Percentiles rank a stretch among this genome's conserved stretches.
Conservation (phyloP, 257 asterid species). For the Solanum pennellii region DNA sequence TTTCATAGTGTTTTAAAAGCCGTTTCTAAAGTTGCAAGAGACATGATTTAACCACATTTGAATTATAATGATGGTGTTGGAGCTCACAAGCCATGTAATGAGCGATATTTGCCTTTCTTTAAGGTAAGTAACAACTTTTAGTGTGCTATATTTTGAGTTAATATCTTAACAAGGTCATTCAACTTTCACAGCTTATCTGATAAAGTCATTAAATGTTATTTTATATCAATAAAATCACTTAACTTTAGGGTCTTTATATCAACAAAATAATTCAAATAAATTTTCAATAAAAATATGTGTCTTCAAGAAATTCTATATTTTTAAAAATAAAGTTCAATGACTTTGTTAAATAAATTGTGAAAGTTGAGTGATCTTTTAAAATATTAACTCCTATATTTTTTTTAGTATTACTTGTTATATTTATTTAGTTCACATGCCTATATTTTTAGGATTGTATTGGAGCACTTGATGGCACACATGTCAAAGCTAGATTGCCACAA, state of each 20-base stretch:
- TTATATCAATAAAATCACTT: too few relatives aligned
- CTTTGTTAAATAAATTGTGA: too few relatives aligned
- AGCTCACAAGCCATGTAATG: background rate
- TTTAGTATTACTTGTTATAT: background rate
- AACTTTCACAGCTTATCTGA: too few relatives aligned
- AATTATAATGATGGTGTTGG: background rate
- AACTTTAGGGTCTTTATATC: too few relatives aligned
- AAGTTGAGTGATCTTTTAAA: too few relatives aligned
- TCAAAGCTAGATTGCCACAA: background rate
- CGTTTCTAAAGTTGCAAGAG: background rate
- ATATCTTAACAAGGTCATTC: too few relatives aligned
- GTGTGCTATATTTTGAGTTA: background rate
- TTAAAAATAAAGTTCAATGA: too few relatives aligned
- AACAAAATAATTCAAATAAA: too few relatives aligned
- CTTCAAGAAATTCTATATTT: too few relatives aligned
- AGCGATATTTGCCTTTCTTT: background rate
- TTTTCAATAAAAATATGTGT: too few relatives aligned
- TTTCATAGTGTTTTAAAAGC: background rate
- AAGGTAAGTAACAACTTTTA: background rate
- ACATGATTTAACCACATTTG: background rate
- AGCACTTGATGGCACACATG: background rate
- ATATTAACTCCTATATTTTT: too few relatives aligned
- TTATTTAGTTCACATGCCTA: background rate
- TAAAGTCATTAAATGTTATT: too few relatives aligned
- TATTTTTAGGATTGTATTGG: background rate